A percentile compares a stretch with the other conserved stretches of the same genome.
phyloP scores from a whole-genome alignment of 345 rosid species.

The Citrus unshiu region DNA sequence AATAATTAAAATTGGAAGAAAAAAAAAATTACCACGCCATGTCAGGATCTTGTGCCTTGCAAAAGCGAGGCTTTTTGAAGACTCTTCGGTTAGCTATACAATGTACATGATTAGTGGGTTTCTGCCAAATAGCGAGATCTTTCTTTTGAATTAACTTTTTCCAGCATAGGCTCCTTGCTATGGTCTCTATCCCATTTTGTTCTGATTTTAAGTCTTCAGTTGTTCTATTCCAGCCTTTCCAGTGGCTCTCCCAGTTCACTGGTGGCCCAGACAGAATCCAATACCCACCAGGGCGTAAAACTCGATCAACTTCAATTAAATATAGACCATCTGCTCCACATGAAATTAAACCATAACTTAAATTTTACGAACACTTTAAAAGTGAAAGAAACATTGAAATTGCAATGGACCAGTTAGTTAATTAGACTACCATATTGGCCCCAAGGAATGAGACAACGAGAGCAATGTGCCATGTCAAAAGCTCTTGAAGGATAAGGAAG shows the following conservation, averaged over 20 bases:
- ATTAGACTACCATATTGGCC: constrained; percentile 48
- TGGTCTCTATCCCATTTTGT: constrained; percentile 49
- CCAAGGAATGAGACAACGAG: constrained; percentile 98
- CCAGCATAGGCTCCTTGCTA: constrained; percentile 83
- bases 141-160: constrained; percentile 58
- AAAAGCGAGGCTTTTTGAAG: constrained; percentile 57
- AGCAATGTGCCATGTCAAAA: constrained; percentile 96
- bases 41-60: constrained; percentile 67
- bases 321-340: constrained; percentile 61
- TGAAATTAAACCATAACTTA: background rate
- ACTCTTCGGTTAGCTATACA: constrained; percentile 54
- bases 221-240: constrained; percentile 85
- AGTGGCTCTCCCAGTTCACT: constrained; percentile 71
- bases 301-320: constrained; percentile 78
- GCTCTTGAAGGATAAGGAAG: constrained; percentile 89
- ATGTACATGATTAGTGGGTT: constrained; percentile 78
- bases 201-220: constrained; percentile 55
- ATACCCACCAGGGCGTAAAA: constrained; percentile 87
- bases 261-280: constrained; percentile 98
- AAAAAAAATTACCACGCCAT: constrained; percentile 60
- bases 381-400: background rate
- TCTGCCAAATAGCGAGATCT: constrained; percentile 86
- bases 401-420: background rate
- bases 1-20: too few species aligned
- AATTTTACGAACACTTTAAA: background rate